These are phyloP conservation scores for Buddleja alternifolia DNA, from an alignment of 257 asterid species.

Conservation along the genomic window DNA sequence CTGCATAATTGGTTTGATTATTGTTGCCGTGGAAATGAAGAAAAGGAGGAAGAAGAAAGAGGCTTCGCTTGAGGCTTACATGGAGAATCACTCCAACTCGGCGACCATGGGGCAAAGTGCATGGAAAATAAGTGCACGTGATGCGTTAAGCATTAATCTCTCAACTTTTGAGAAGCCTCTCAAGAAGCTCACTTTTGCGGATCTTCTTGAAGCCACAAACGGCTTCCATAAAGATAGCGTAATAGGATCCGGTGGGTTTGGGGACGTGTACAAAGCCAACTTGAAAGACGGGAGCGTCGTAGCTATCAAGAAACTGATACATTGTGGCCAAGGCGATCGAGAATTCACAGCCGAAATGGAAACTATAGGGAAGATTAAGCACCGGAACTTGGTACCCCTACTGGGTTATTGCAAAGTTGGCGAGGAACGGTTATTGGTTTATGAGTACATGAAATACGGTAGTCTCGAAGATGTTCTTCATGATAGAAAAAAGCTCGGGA, in stretches of 20 bases:
- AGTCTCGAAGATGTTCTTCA: slow-evolving; percentile 89
- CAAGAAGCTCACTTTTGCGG: slow-evolving; percentile 84
- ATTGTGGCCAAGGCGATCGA: slow-evolving; percentile 87
- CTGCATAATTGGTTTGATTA: slow-evolving; percentile 75
- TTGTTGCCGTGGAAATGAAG: slow-evolving; percentile 67
- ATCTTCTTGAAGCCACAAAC: slow-evolving; percentile 86
- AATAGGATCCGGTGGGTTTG: slow-evolving; percentile 92
- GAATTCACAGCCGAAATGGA: slow-evolving; percentile 98
- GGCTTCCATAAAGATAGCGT: slow-evolving; percentile 77
- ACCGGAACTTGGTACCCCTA: slow-evolving; percentile 83
- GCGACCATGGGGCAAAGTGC: slow-evolving; percentile 56
- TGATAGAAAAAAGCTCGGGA: slow-evolving; percentile 59
- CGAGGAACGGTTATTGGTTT: slow-evolving; percentile 85
- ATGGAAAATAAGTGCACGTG: slow-evolving; percentile 79
- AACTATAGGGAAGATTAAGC: slow-evolving; percentile 90
- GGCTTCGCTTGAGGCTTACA: slow-evolving; percentile 73
- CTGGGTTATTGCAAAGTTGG: slow-evolving; percentile 87
- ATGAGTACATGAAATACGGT: slow-evolving; percentile 93
- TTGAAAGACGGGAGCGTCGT: slow-evolving; percentile 83
- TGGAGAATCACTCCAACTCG: slow-evolving; percentile 71
- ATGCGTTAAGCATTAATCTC: slow-evolving; percentile 75
- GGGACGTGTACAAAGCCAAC: slow-evolving; percentile 89
- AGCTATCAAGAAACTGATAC: slow-evolving; percentile 86
- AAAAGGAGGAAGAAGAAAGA: slow-evolving; percentile 82
- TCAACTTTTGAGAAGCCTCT: slow-evolving; percentile 87